Conservation (phyloP, 1,284 basidiomycete species). For the Pisolithus thermaeus region DNA sequence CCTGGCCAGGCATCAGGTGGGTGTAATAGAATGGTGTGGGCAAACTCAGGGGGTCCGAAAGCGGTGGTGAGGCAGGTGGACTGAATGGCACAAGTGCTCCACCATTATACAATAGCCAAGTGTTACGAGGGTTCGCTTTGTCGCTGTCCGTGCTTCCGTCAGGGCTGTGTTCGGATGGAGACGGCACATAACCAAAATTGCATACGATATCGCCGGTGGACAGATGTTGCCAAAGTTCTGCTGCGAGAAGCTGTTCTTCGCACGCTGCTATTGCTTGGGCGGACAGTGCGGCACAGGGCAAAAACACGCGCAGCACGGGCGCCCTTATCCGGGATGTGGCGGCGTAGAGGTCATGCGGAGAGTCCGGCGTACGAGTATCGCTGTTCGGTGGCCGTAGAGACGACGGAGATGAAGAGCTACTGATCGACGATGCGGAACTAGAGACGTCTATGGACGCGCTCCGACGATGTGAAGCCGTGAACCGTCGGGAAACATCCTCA, state of each 20-base stretch:
- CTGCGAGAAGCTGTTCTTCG: conserved; percentile 56
- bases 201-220: conserved; percentile 70
- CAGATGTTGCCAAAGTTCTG: conserved; percentile 64
- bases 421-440: conserved; percentile 40
- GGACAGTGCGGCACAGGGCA: conserved; percentile 56
- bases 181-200: conserved; percentile 65
- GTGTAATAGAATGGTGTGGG: conserved; percentile 69
- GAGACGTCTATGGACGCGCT: conserved; percentile 38
- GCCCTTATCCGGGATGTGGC: conserved; percentile 62
- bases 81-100: conserved; percentile 49
- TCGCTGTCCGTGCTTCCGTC: conserved; percentile 21
- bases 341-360: conserved; percentile 56
- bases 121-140: conserved; percentile 22
- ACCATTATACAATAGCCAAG: conserved; percentile 71
- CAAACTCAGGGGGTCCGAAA: conserved; percentile 50
- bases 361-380: conserved; percentile 16
- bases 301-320: conserved; percentile 67
- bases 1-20: conserved; percentile 50
- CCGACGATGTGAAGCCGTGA: conserved; percentile 30
- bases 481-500: conserved; percentile 35
- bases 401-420: conserved; percentile 28
- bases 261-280: conserved; percentile 47
- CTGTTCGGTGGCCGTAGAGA: conserved; percentile 13
- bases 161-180: conserved; percentile 27
- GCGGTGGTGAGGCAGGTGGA: conserved; percentile 45